phyloP scores from a whole-genome alignment of 2,329 filamentous ascomycete species.

The Ascochyta koolunga region DNA sequence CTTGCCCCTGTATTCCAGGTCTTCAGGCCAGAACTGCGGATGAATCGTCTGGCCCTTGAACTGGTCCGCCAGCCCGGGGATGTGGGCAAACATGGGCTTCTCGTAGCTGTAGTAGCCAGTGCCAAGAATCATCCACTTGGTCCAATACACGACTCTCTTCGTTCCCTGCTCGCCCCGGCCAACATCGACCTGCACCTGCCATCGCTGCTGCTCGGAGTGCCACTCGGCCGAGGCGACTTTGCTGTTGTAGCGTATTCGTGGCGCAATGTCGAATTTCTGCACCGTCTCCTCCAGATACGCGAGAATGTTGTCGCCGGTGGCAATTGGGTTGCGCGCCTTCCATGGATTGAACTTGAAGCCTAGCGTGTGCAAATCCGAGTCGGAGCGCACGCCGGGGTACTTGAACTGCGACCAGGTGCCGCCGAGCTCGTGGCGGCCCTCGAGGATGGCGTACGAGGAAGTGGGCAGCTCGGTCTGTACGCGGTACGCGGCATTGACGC shows the following conservation, averaged over 20 bases:
- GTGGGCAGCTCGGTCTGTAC: constrained; percentile 64
- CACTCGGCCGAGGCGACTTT: constrained; percentile 51
- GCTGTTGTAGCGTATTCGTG: constrained; percentile 53
- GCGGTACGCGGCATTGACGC: constrained; percentile 77
- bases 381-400: constrained; percentile 71
- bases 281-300: constrained; percentile 54
- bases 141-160: constrained; percentile 43
- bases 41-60: constrained; percentile 70
- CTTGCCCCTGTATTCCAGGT: constrained; percentile 69
- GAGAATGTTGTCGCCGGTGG: constrained; percentile 52
- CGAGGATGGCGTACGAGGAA: constrained; percentile 69
- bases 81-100: constrained; percentile 63
- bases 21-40: constrained; percentile 77
- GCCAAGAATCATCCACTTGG: constrained; percentile 63
- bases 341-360: constrained; percentile 74
- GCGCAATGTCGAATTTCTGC: constrained; percentile 52
- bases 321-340: constrained; percentile 57
- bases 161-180: constrained; percentile 40
- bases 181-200: constrained; percentile 45
- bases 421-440: constrained; percentile 69
- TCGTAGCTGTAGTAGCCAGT: constrained; percentile 79
- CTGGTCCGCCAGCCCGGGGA: constrained; percentile 67
- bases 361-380: constrained; percentile 58
- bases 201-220: constrained; percentile 56
- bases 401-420: constrained; percentile 82